Evolutionary conservation across 192 early-diverging fungal species (phyloP), one percentile per base, ranked within the genome.

Genomic region (Mortierella hygrophila): DNA sequence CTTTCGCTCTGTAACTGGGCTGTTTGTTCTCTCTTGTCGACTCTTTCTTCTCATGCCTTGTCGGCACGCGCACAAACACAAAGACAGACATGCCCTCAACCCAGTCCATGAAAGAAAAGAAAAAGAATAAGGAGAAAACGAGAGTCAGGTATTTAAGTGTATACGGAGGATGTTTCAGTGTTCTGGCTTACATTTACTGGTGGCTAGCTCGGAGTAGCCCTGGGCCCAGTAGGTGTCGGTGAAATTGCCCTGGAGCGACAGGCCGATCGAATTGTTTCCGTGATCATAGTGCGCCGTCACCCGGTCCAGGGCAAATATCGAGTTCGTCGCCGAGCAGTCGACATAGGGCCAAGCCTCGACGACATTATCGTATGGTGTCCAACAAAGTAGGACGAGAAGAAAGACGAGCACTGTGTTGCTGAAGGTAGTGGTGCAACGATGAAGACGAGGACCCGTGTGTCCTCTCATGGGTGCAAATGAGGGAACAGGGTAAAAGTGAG

Each of bases 151-250:
- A 52, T 20, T 52, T 52, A 52, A 21, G 49, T 5, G 49, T 52
- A 52, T 15, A 15, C 1, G 18, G 16, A 20, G 49, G 49, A 16
- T 52, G 47, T 52, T 52, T 20, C 49, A 52, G 49, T 52, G 20
- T 21, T 4, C 49, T 52, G 15, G 77, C 82, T 32, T 78, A 83
- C 82, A 83, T 77, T 77, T 70, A 29, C 71, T 78, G 8, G 82
- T 83, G 3, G 82, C 82, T 26, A 63, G 72, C 18, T 60, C 77
- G 9, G 82, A 68, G 26, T 83, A 83, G 26, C 82, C 82, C 42
- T 83, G 82, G 38, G 82, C 82, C 82, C 82, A 83, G 68, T 83
- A 83, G 8, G 77, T 44, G 40, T 83, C n/a, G 9, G 76, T 83
- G 23, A 83, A 83, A 37, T 83, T 74, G 40, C 82, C 82, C 4